phyloP scores from a whole-genome alignment of 2,329 filamentous ascomycete species.

The Diaporthe vexans region DNA sequence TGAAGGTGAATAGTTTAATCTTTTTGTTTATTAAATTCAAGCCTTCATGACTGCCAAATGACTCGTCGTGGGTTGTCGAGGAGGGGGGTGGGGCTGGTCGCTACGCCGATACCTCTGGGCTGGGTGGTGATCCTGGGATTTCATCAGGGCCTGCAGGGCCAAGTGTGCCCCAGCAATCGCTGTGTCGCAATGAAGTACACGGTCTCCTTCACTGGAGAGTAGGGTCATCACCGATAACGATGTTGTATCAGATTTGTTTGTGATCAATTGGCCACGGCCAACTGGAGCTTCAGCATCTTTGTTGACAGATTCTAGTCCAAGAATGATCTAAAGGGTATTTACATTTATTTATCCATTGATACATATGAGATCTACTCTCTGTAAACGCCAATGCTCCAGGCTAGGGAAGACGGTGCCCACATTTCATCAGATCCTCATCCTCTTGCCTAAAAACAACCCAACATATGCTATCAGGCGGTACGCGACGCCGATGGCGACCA shows the following conservation, averaged over 20 bases:
- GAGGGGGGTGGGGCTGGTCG: not conserved
- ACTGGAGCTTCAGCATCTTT: not conserved
- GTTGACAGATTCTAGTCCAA: not conserved
- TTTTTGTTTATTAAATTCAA: not conserved
- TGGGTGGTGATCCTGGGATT: not conserved
- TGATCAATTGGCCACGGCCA: too few species aligned
- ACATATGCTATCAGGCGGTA: conserved; percentile 62
- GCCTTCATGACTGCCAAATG: not conserved
- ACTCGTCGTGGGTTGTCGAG: not conserved
- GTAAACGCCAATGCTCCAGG: conserved; percentile 5
- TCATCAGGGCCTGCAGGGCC: not conserved
- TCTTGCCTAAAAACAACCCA: conserved; percentile 53
- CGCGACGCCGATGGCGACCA: conserved; percentile 58
- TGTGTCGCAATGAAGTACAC: not conserved
- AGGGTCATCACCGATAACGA: not conserved
- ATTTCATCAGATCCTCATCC: conserved; percentile 48
- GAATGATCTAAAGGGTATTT: not conserved
- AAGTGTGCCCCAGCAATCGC: not conserved
- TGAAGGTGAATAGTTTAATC: not conserved
- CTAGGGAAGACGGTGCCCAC: not conserved
- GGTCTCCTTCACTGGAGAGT: not conserved
- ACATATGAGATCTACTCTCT: not conserved
- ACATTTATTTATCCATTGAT: not conserved
- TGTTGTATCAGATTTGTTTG: too few species aligned
- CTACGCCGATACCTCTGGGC: not conserved